Conservation (phyloP, 345 rosid genomes). For the Barbarea vulgaris region DNA sequence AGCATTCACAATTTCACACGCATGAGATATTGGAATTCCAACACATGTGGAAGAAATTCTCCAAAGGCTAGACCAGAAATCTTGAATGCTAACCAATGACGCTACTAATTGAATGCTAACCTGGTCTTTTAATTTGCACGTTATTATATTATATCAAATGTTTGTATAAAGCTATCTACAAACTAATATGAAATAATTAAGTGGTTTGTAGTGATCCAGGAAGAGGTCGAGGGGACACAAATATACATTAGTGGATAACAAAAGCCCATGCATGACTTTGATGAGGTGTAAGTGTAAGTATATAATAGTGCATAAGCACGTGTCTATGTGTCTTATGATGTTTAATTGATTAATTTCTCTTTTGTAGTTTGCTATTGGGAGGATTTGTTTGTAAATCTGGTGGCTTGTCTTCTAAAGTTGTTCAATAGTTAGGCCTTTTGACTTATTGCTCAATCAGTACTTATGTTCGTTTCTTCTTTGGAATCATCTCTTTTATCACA, state of each 20-base stretch:
- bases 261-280: slow-evolving; percentile 34
- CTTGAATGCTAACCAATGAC: too few species aligned
- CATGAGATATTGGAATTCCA: neutral
- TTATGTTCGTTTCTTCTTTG: slow-evolving; percentile 38
- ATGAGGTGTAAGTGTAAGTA: slow-evolving; percentile 26
- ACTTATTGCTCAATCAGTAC: slow-evolving; percentile 28
- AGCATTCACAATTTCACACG: slow-evolving; percentile 1
- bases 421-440: slow-evolving; percentile 33
- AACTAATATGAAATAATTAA: neutral
- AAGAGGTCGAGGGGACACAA: slow-evolving; percentile 23
- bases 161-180: too few species aligned
- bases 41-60: neutral
- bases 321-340: slow-evolving; percentile 19
- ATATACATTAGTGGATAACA: slow-evolving; percentile 26
- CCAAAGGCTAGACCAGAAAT: too few species aligned
- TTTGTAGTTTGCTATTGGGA: slow-evolving; percentile 40
- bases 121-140: neutral
- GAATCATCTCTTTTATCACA: slow-evolving; percentile 15
- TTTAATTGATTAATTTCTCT: slow-evolving; percentile 1
- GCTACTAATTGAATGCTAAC: too few species aligned
- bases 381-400: slow-evolving; percentile 33
- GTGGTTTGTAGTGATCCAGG: slow-evolving; percentile 1
- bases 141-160: neutral
- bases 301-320: slow-evolving; percentile 13
- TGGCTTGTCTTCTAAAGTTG: slow-evolving; percentile 36